Evolutionary conservation across 352 stramenopile genomes (phyloP).

Genomic region (Pythium sukuiense): DNA sequence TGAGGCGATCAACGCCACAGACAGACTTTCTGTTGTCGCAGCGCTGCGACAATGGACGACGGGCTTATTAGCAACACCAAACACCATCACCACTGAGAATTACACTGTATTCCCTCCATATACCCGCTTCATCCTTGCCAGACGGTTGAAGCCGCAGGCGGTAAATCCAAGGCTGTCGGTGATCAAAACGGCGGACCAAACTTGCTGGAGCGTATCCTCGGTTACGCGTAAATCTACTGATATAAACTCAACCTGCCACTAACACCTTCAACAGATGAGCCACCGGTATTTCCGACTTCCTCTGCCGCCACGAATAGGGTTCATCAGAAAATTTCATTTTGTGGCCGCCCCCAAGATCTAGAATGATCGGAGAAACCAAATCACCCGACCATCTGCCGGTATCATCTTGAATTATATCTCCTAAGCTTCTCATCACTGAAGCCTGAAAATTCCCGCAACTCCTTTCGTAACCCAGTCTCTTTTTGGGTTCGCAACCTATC

Average conservation of each 20-base stretch:
- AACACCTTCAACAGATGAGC: neutral
- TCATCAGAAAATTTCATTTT: slow-evolving; percentile 14
- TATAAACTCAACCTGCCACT: neutral
- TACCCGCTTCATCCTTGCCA: neutral
- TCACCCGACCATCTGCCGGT: neutral
- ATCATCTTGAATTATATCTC: neutral
- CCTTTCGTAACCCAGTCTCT: neutral
- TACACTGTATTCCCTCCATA: neutral
- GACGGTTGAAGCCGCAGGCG: neutral
- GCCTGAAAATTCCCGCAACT: neutral
- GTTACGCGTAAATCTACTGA: neutral
- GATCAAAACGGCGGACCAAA: too few species aligned
- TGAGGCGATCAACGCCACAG: neutral
- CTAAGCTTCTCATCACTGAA: neutral
- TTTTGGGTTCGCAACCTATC: slow-evolving; percentile 1
- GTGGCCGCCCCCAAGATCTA: neutral
- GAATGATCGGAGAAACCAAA: neutral
- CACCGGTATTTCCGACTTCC: too few species aligned
- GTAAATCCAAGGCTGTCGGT: too few species aligned
- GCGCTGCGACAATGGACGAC: neutral
- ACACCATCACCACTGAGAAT: neutral
- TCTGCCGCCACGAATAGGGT: slow-evolving; percentile 18
- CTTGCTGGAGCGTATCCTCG: too few species aligned
- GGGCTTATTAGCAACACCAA: neutral
- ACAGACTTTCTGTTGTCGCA: neutral